Evolutionary conservation across 2,329 filamentous ascomycete species (phyloP), one percentile per base, ranked within the genome.

Genomic region (Zymoseptoria crescenta): DNA sequence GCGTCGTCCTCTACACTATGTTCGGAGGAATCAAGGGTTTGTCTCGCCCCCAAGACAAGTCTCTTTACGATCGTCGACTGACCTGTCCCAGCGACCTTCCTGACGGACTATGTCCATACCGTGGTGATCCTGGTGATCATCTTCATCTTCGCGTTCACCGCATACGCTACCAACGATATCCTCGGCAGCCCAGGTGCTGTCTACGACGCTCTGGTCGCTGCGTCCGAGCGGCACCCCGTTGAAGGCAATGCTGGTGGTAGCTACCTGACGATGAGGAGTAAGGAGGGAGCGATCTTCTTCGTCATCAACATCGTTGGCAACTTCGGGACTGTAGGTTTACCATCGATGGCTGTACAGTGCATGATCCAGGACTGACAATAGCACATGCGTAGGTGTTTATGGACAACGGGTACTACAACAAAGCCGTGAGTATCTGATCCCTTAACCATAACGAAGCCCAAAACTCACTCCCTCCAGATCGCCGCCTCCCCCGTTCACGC

Each of bases 81-180:
- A 41, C 35, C 35, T 4, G 16, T 4, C 35, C 4, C 16, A 41
- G 89, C 89, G 0, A 94, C 90, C 0, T 91, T 95, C 67, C 77
- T 94, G 64, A 96, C 91, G 0, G 89, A 93, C 66, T 94, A 89
- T 74, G 83, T 92, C 55, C 91, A 96, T 70, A 94, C 90, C 0
- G 86, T 94, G n/a, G 85, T 89, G 58, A 82, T 94, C 64, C 76
- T 96, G 21, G 81, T 95, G 65, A 91, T 96, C 62, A 90, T 96
- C 66, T 86, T 96, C 70, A 80, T 91, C 54, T 96, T 96, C 65
- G 83, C 91, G 0, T 87, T 96, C 65, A 91, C 87, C 1, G 83
- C 90, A 0, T 96, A 95, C 69, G 87, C 89, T 0, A 88, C 87
- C 0, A 88, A 84, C 20, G 82, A 83, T 1, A 75, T 83, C 5